These are phyloP conservation scores for Plasmodium cynomolgi DNA, from an alignment of 169 alveolate species.

Conservation along the genomic window DNA sequence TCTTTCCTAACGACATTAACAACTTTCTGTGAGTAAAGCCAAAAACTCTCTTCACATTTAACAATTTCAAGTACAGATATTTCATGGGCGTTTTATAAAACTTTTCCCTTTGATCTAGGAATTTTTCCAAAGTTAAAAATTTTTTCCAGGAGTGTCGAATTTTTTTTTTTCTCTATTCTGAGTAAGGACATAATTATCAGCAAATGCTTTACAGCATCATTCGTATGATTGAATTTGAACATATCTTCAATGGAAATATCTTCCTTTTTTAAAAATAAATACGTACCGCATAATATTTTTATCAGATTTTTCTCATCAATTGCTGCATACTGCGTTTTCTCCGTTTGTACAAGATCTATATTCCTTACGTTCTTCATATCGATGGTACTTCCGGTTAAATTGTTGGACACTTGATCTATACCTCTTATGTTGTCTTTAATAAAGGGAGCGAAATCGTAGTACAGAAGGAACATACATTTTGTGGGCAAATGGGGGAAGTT, in stretches of 20 bases:
- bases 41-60: constrained; percentile 9
- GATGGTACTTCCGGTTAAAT: background rate
- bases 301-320: constrained; percentile 37
- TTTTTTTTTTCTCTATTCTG: constrained; percentile 51
- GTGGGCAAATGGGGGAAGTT: constrained; percentile 35
- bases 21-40: background rate
- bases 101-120: constrained; percentile 48
- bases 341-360: background rate
- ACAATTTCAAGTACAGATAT: constrained; percentile 28
- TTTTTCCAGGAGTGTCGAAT: constrained; percentile 41
- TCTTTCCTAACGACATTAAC: constrained; percentile 6
- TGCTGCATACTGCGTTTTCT: constrained; percentile 19
- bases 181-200: constrained; percentile 32
- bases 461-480: constrained; percentile 47
- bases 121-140: constrained; percentile 47
- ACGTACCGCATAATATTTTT: constrained; percentile 53
- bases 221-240: background rate
- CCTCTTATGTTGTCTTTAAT: constrained; percentile 28
- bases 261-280: constrained; percentile 65
- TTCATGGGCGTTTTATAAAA: constrained; percentile 57
- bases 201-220: constrained; percentile 27
- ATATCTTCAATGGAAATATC: constrained; percentile 30
- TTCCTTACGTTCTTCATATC: background rate
- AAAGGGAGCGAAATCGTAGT: constrained; percentile 43
- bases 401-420: constrained; percentile 23